Evolutionary conservation across 192 early-diverging fungal species (phyloP), one percentile per base, ranked within the genome.

Genomic region (Linnemannia elongata): DNA sequence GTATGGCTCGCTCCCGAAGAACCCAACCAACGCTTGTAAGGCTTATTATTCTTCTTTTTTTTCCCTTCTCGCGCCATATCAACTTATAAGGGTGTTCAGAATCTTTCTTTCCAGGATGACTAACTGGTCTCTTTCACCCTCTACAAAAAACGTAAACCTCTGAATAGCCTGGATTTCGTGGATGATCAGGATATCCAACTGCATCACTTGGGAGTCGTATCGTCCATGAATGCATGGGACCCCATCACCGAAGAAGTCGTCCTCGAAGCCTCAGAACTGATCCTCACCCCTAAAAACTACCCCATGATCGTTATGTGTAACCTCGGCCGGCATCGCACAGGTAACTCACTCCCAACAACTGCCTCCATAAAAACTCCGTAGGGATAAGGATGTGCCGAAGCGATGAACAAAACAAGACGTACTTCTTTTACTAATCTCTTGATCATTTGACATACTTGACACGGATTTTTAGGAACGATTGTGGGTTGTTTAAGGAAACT

Each of bases 301-400:
- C 99, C 99, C 39, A 92, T 99, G 93, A 97, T 97, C 52, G 93
- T 99, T 42, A 99, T 99, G 98, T 99, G 98, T 88, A 99, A 99
- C 80, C 90, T 99, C 24, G 99, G 99, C 8, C 88, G 99, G 60
- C 99, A 99, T 91, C 93, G 99, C 63, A 99, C 98, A 45, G 98
- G 98, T 93, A 77, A 77, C 0, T 45, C 3, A 0, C 44, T 15
- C 44, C 44, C 13, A 1, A 3, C 1, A 39, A 4, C 38, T 39
- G 13, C 49, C 0, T 20, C 49, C 47, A 17, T 3, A 17, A 52
- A 52, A 52, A 52, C 6, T 54, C 0, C 8, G 41, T 33, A 3
- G 22, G 35, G 18, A 12, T 24, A n/a, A 75, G 3, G 38, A 39
- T 39, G 38, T 39, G 38, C 38, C 38, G 3, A 39, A 39, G 6